phyloP scores from a whole-genome alignment of 2,329 filamentous ascomycete genomes.

The Microsporum canis region DNA sequence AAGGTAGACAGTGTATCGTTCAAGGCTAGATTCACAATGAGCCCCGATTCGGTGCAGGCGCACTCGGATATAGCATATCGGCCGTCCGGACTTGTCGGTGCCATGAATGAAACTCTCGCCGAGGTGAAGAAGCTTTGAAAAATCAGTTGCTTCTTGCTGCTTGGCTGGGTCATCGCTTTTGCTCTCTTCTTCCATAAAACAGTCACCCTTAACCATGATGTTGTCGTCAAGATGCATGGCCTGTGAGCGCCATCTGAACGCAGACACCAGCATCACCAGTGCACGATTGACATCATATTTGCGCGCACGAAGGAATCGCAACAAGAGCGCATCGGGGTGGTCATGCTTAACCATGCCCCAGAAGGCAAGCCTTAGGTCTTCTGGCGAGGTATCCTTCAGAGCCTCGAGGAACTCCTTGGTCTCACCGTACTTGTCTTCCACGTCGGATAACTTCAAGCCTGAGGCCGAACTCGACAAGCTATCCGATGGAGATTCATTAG shows the following conservation, averaged over 20 bases:
- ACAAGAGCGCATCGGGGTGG: slow-evolving; percentile 71
- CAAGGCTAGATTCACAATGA: slow-evolving; percentile 68
- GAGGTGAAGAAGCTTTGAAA: slow-evolving; percentile 70
- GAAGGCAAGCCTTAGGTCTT: slow-evolving; percentile 66
- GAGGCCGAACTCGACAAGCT: slow-evolving; percentile 30
- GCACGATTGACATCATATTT: slow-evolving; percentile 96
- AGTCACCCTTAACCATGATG: slow-evolving; percentile 68
- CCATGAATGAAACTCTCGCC: slow-evolving; percentile 93
- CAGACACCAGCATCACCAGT: slow-evolving; percentile 85
- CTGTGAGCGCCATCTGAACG: slow-evolving; percentile 76
- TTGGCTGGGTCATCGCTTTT: slow-evolving; percentile 47
- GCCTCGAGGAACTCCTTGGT: slow-evolving; percentile 76
- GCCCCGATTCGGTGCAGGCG: slow-evolving; percentile 71
- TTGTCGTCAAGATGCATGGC: slow-evolving; percentile 85
- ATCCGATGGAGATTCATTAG: slow-evolving; percentile 18
- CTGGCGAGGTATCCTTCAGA: slow-evolving; percentile 62
- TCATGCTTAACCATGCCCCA: slow-evolving; percentile 96
- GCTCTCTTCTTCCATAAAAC: slow-evolving; percentile 49
- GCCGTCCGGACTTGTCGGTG: slow-evolving; percentile 68
- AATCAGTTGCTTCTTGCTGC: slow-evolving; percentile 63
- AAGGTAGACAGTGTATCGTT: slow-evolving; percentile 82
- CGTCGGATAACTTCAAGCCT: slow-evolving; percentile 34
- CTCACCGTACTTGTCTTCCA: slow-evolving; percentile 87
- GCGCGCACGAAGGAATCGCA: slow-evolving; percentile 75
- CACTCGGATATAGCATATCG: slow-evolving; percentile 76